Evolutionary conservation across 176 grass and related monocot genomes (phyloP), one percentile per base, ranked within the genome.

Genomic region (Thinopyrum elongatum): DNA sequence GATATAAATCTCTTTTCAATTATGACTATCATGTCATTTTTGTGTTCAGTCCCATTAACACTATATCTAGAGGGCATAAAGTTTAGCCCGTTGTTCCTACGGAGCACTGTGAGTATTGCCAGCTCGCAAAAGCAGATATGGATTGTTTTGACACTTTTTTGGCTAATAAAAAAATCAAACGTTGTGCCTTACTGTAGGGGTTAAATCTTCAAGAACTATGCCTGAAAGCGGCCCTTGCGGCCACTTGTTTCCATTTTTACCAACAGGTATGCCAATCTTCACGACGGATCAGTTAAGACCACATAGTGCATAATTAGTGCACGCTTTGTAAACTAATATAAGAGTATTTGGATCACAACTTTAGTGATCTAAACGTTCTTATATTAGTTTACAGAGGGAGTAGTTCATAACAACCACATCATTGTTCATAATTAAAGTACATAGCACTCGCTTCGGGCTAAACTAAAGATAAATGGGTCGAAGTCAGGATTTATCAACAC

Each of bases 1-100:
- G 90, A 96, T 29, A 92, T 96, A 87, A 98, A 96, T 61, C 88
- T 94, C 49, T 98, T 98, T 82, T 98, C 97, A 1, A 90, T 98
- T 83, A 94, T 98, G 71, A 98, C 93, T 38, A 53, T 98, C 47
- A 89, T 95, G 91, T 93, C 96, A 66, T 95, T 98, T 90, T 86
- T 98, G 65, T 80, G 95, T 41, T 92, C 90, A 4, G 69, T 62
- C 46, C 91, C 87, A 19, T 49, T 93, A 60, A 95, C 86, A 78
- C 16, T 98, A 35, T 95, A 53, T 83, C 51, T 92, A 23, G 94
- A 98, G 78, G 94, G 97, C 38, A 78, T 95, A 79, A 92, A 92
- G 71, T 89, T 95, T 86, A 88, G 83, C 60, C 93, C 94, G 28
- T 90, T 85, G 3, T 94, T 92, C 89, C 70, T 98, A 42, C 94